These are phyloP conservation scores for Hapsidospora chrysogenum DNA, from an alignment of 495 filamentous ascomycete genomes.

Conservation along the genomic window DNA sequence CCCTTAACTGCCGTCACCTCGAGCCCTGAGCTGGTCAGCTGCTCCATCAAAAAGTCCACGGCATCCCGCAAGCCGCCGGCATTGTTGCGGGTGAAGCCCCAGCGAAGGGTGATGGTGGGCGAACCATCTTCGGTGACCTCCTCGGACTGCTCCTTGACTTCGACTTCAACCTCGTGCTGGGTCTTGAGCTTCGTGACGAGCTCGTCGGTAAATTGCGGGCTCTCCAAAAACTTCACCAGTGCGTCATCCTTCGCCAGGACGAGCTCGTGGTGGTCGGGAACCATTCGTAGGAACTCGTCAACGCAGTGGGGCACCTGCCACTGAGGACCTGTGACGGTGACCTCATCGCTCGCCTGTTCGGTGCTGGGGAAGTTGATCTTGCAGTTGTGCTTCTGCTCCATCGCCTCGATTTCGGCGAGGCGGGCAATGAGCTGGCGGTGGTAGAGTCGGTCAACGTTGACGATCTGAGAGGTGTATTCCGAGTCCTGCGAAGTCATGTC, in stretches of 20 bases:
- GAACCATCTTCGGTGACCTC: conserved; percentile 35
- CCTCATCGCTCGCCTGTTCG: conserved; percentile 88
- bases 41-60: conserved; percentile 78
- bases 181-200: conserved; percentile 68
- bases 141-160: conserved; percentile 40
- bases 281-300: conserved; percentile 91
- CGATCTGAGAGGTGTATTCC: conserved; percentile 84
- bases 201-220: conserved; percentile 57
- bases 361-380: conserved; percentile 95
- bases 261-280: conserved; percentile 88
- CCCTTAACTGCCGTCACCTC: conserved; percentile 79
- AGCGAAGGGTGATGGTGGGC: conserved; percentile 32
- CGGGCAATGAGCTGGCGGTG: conserved; percentile 84
- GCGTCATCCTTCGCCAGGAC: conserved; percentile 57
- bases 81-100: conserved; percentile 88
- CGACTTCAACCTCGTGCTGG: conserved; percentile 80
- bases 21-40: conserved; percentile 67
- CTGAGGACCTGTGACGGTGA: conserved; percentile 87
- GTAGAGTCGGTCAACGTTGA: conserved; percentile 85
- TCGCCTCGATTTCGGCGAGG: conserved; percentile 73
- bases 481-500: conserved; percentile 43
- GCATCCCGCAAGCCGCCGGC: conserved; percentile 90
- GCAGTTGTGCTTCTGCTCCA: conserved; percentile 98
- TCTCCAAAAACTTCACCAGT: conserved; percentile 63
- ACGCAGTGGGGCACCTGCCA: conserved; percentile 94